Evolutionary conservation across 192 early-diverging fungal species (phyloP).

Genomic region (Obelidium mucronatum): DNA sequence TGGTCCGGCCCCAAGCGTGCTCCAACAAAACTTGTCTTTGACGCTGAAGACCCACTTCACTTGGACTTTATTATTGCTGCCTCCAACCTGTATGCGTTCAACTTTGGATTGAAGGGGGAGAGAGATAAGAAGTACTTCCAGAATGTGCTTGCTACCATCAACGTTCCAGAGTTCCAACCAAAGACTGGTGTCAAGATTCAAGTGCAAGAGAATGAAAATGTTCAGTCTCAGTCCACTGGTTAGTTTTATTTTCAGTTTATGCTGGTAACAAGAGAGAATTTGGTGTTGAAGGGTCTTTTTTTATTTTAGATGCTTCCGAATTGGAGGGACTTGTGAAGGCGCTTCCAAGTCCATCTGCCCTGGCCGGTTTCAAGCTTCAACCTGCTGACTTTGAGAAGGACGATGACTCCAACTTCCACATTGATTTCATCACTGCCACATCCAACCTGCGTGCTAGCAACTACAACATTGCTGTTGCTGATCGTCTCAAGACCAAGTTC

Average conservation of each 20-base stretch:
- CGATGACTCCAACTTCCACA: conserved; percentile 99
- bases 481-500: conserved; percentile 90
- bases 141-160: conserved; percentile 60
- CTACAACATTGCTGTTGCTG: conserved; percentile 86
- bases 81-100: conserved; percentile 95
- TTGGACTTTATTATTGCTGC: conserved; percentile 90
- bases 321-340: conserved; percentile 71
- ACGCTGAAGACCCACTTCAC: conserved; percentile 77
- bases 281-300: too few species aligned
- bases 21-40: conserved; percentile 83
- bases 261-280: not conserved
- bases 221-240: conserved; percentile 57
- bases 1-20: conserved; percentile 98
- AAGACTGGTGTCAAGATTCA: conserved; percentile 96
- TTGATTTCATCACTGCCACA: conserved; percentile 97
- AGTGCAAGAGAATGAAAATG: conserved; percentile 86
- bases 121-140: conserved; percentile 76
- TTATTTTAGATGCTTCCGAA: conserved; percentile 49
- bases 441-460: conserved; percentile 93
- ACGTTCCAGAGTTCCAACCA: conserved; percentile 85
- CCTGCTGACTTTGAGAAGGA: conserved; percentile 99
- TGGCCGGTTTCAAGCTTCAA: conserved; percentile 84
- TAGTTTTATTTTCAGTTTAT: conserved; percentile 13
- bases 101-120: conserved; percentile 89
- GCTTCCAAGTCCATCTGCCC: conserved; percentile 78